A percentile compares a stretch with the other conserved stretches of the same genome.
Evolutionary conservation across 2,329 filamentous ascomycete species (phyloP).

Genomic region (Stagonosporopsis rhizophila): DNA sequence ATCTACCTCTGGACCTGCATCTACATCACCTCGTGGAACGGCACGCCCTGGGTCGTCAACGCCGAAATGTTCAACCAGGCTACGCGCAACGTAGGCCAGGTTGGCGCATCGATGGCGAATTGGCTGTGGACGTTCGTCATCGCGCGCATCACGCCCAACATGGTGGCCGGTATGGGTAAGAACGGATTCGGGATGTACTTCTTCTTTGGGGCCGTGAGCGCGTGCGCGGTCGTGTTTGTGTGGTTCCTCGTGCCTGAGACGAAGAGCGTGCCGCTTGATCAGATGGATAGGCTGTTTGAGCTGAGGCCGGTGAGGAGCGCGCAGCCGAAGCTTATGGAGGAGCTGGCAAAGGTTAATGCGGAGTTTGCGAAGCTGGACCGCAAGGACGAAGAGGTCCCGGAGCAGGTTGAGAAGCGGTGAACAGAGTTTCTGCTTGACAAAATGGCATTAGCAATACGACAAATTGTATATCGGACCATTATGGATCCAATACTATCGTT

Average conservation of each 20-base stretch:
- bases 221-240: conserved; percentile 49
- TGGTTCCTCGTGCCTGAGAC: conserved; percentile 54
- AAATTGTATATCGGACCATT: no score
- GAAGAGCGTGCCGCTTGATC: conserved; percentile 56
- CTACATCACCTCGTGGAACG: conserved; percentile 76
- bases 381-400: conserved; percentile 9
- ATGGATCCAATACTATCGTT: no score
- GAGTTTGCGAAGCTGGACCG: conserved; percentile 17
- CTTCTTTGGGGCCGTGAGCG: conserved; percentile 58
- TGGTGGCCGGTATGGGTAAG: conserved; percentile 58
- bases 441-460: no score
- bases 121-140: conserved; percentile 78
- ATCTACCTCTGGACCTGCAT: conserved; percentile 77
- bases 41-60: conserved; percentile 78
- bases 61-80: conserved; percentile 76
- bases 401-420: conserved; percentile 14
- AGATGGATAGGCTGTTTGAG: conserved; percentile 58
- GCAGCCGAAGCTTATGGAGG: conserved; percentile 30
- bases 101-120: conserved; percentile 73
- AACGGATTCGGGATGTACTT: conserved; percentile 52
- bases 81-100: conserved; percentile 61
- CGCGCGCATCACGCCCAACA: conserved; percentile 71
- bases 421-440: no score
- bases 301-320: conserved; percentile 53
- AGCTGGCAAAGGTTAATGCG: conserved; percentile 14